These are phyloP conservation scores for Immersiporthe knoxdaviesiana DNA, from an alignment of 2,329 filamentous ascomycete species.

Conservation along the genomic window DNA sequence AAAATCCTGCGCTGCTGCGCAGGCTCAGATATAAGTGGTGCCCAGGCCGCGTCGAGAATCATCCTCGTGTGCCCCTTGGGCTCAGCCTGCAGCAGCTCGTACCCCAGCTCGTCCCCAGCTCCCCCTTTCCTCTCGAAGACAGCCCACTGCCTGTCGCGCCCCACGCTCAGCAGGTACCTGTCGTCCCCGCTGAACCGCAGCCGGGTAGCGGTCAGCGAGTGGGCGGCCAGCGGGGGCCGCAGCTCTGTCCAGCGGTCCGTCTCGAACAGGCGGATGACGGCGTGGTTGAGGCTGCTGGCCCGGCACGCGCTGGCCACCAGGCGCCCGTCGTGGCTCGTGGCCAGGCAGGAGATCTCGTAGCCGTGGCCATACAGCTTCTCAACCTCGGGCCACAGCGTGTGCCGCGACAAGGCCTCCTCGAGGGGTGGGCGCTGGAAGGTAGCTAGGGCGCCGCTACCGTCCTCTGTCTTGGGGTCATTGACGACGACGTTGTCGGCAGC, in stretches of 20 bases:
- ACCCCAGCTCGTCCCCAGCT: constrained; percentile 46
- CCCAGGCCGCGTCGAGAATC: constrained; percentile 89
- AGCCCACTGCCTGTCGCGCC: constrained; percentile 88
- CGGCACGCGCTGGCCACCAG: constrained; percentile 91
- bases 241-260: constrained; percentile 87
- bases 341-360: constrained; percentile 91
- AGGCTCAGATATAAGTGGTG: constrained; percentile 48
- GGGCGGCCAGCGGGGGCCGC: constrained; percentile 78
- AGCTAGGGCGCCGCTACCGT: constrained; percentile 57
- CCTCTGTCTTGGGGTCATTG: constrained; percentile 47
- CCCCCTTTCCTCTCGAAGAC: constrained; percentile 65
- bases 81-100: constrained; percentile 65
- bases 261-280: constrained; percentile 90
- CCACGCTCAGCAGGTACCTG: constrained; percentile 78
- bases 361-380: constrained; percentile 98
- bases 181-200: constrained; percentile 81
- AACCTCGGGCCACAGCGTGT: constrained; percentile 92
- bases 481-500: constrained; percentile 33
- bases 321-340: constrained; percentile 72
- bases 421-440: constrained; percentile 74
- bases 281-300: constrained; percentile 90
- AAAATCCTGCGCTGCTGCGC: constrained; percentile 55
- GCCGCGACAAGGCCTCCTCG: constrained; percentile 85
- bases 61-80: constrained; percentile 88
- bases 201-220: constrained; percentile 83